phyloP scores from a whole-genome alignment of 805 yeast genomes.

The Kregervanrija delftensis region DNA sequence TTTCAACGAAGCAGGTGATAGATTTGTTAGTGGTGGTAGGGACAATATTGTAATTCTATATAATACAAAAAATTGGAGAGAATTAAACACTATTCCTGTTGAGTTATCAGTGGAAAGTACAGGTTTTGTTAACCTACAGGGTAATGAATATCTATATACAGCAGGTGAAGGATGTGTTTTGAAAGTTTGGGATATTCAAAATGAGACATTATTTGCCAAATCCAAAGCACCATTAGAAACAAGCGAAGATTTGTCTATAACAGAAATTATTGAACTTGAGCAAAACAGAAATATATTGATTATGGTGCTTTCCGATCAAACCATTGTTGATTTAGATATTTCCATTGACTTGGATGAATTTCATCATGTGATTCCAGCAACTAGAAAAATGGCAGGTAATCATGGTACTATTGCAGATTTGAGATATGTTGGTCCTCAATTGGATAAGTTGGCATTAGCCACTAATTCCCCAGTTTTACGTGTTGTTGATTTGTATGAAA shows the following conservation, averaged over 20 bases:
- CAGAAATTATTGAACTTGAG: conserved; percentile 39
- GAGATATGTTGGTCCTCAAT: conserved; percentile 62
- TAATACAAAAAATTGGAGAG: conserved; percentile 44
- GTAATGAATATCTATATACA: conserved; percentile 41
- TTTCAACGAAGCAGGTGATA: conserved; percentile 45
- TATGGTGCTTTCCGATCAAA: conserved; percentile 77
- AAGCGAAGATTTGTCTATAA: conserved; percentile 66
- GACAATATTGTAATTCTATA: conserved; percentile 69
- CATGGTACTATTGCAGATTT: conserved; percentile 94
- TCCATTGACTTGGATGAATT: conserved; percentile 21
- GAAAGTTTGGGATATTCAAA: conserved; percentile 52
- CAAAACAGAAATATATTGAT: conserved; percentile 33
- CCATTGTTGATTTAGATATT: conserved; percentile 36
- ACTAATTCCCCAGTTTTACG: conserved; percentile 90
- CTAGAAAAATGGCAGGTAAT: conserved; percentile 73
- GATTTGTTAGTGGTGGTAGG: conserved; percentile 79
- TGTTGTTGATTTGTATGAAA: conserved; percentile 53
- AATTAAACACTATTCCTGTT: conserved; percentile 62
- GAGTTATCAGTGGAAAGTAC: conserved; percentile 66
- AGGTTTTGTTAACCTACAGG: conserved; percentile 43
- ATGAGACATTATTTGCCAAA: conserved; percentile 40
- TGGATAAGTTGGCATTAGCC: conserved; percentile 66
- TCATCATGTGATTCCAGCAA: conserved; percentile 32
- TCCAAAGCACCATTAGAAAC: conserved; percentile 45
- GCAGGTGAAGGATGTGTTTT: conserved; percentile 77